phyloP scores from a whole-genome alignment of 1,284 basidiomycete genomes.

The Pascua guehoae region DNA sequence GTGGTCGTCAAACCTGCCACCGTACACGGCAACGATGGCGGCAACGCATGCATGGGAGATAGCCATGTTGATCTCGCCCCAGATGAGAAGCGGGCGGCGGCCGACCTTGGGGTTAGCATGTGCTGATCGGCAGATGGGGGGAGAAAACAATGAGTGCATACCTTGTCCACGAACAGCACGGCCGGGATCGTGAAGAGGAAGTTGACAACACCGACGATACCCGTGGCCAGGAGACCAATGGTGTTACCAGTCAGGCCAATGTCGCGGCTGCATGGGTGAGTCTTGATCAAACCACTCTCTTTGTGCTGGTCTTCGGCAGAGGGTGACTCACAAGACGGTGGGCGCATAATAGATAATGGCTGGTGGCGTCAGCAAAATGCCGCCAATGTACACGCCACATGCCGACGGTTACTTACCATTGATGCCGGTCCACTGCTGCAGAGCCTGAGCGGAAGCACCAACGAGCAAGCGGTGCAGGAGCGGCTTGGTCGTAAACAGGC shows the following conservation, averaged over 20 bases:
- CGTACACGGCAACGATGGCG: constrained; percentile 31
- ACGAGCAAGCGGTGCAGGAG: constrained; percentile 43
- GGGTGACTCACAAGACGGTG: too few relatives aligned
- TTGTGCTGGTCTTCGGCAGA: background rate
- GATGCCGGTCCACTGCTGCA: constrained; percentile 49
- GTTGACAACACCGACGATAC: constrained; percentile 70
- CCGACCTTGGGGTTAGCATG: constrained; percentile 20
- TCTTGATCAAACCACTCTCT: too few relatives aligned
- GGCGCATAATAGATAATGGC: constrained; percentile 20
- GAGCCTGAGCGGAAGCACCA: constrained; percentile 42
- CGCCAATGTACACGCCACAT: too few relatives aligned
- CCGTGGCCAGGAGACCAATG: constrained; percentile 67
- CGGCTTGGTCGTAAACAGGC: constrained; percentile 42
- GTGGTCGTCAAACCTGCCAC: constrained; percentile 11
- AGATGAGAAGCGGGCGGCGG: constrained; percentile 42
- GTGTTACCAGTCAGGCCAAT: constrained; percentile 49
- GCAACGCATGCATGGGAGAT: constrained; percentile 44
- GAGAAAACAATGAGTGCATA: too few relatives aligned
- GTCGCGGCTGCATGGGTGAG: constrained; percentile 1
- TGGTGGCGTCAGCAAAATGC: too few relatives aligned
- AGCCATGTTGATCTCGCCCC: constrained; percentile 44
- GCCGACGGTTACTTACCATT: constrained; percentile 13
- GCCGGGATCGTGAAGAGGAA: constrained; percentile 47
- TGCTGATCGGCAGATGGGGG: too few relatives aligned
- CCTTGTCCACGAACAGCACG: constrained; percentile 45